Base-by-base conservation (phyloP, 306 rosid species). In the Gastrolobium villosum region DNA sequence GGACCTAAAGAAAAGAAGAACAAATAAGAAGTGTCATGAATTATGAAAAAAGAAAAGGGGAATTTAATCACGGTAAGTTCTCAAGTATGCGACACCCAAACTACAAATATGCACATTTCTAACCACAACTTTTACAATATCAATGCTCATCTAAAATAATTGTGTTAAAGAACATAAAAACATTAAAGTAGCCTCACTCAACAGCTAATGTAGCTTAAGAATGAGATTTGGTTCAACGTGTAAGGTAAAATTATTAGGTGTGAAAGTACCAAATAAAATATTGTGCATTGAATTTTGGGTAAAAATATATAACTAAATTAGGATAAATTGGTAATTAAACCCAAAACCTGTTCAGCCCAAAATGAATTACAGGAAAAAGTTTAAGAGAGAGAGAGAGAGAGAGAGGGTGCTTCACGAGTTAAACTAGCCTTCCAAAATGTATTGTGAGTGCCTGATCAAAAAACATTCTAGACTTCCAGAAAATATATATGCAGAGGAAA, bases 1-100 rank as follows among this genome's bases (percentile, higher is more conserved):
- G 95, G 79, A 89, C 93, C 99, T 95, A 77, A 45, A 78, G 49
- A 60, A 46, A 35, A 86, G 49, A 50, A 82, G 46, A 68, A 61
- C 56, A 64, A 37, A 46, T 14, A 31, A 54, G 64, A 53, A 44
- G 52, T 69, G 20, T 11, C 56, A 73, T 37, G 55, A 53, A 44
- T 28, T 53, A 84, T 40, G 48, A 35, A 6, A 74, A 68, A 37
- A 43, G 5, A 54, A 52, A 63, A 9, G 43, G 13, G 60, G 65
- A 75, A 63, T 49, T 71, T 65, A 56, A 70, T n/a, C 5, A 28
- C 30, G 10, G 20, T 39, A 64, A 39, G 52, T 64, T 74, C 64
- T 32, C 39, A 68, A 70, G 64, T 4, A 46, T 61, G 30, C 4
- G 40, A 70, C 6, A 7, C 67, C 53, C 49, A 43, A 68, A 14